Percentiles rank a stretch among this genome's conserved stretches.
phyloP scores from a whole-genome alignment of 805 yeast genomes.

The Saccharomycopsis lassenensis region DNA sequence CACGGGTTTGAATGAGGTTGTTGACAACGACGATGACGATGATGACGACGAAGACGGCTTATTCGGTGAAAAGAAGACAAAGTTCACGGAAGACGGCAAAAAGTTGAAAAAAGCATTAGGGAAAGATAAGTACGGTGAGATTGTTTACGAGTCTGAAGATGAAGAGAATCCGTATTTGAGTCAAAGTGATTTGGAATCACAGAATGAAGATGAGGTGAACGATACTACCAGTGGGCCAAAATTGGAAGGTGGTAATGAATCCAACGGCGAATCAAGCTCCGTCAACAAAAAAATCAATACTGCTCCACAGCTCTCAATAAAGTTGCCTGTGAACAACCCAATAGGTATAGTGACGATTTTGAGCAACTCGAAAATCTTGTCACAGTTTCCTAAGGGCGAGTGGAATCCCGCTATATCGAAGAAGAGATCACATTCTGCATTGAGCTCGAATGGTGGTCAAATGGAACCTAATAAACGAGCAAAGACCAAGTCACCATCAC shows the following conservation, averaged over 20 bases:
- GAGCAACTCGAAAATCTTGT: constrained; percentile 49
- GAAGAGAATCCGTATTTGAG: constrained; percentile 77
- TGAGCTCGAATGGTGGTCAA: constrained; percentile 22
- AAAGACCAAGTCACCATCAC: constrained; percentile 18
- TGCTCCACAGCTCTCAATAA: constrained; percentile 31
- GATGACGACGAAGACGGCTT: constrained; percentile 57
- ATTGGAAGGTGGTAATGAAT: not conserved
- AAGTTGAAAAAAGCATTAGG: constrained; percentile 73
- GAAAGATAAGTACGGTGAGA: constrained; percentile 42
- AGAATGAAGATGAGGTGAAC: constrained; percentile 33
- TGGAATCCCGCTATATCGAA: constrained; percentile 64
- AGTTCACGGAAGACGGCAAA: constrained; percentile 85
- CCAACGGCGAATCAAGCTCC: constrained; percentile 13
- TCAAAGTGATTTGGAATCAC: constrained; percentile 55
- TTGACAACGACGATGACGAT: constrained; percentile 50
- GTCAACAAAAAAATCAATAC: constrained; percentile 22
- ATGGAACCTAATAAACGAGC: constrained; percentile 14
- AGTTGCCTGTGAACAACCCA: constrained; percentile 32
- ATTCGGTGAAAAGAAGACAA: constrained; percentile 69
- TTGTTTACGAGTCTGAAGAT: constrained; percentile 77
- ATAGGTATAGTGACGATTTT: constrained; percentile 50
- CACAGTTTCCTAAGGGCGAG: constrained; percentile 64
- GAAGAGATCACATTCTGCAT: constrained; percentile 25
- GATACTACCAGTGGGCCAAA: constrained; percentile 17
- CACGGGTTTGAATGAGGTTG: constrained; percentile 41